phyloP scores from a whole-genome alignment of 306 rosid genomes.

The Cucumis cinereus region DNA sequence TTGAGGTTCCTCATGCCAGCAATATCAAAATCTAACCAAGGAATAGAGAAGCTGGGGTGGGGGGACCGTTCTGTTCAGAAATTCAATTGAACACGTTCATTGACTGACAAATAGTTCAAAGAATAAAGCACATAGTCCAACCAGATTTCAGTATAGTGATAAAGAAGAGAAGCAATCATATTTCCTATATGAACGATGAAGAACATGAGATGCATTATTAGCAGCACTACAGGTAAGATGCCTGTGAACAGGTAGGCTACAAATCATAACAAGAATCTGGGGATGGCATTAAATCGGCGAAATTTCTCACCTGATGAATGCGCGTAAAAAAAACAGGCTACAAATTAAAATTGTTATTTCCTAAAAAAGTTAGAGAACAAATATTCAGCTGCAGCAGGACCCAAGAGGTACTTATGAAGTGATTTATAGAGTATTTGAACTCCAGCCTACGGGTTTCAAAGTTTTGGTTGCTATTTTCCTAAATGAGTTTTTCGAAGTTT shows the following conservation, averaged over 20 bases:
- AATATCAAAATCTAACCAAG: not conserved
- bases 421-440: not conserved
- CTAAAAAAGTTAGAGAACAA: not conserved
- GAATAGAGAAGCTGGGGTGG: not conserved
- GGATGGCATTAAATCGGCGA: not conserved
- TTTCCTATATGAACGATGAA: not conserved
- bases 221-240: not conserved
- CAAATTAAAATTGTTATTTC: not conserved
- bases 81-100: not conserved
- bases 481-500: not conserved
- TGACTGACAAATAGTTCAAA: not conserved
- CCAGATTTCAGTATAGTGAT: not conserved
- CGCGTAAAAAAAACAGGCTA: not conserved
- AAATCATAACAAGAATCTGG: not conserved
- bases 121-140: not conserved
- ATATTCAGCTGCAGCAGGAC: not conserved
- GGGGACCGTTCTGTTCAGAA: not conserved
- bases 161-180: not conserved
- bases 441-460: not conserved
- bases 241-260: not conserved
- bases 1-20: constrained; percentile 3
- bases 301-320: not conserved
- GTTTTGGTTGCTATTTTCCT: not conserved
- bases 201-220: not conserved
- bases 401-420: not conserved